These are phyloP conservation scores for Triadica sebifera DNA, from an alignment of 345 rosid species.

Conservation along the genomic window DNA sequence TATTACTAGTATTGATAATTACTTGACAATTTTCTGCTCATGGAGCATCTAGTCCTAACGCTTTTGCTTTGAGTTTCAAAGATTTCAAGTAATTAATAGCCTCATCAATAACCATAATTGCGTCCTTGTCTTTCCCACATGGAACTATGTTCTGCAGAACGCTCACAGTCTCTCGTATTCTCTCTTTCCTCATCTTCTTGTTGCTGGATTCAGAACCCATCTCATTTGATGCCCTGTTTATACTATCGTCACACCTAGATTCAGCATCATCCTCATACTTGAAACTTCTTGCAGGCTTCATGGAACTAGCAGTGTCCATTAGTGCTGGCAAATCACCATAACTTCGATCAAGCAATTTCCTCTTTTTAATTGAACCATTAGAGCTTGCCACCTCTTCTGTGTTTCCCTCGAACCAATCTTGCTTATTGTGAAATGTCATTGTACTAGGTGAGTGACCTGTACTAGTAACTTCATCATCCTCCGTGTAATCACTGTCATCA, in stretches of 20 bases:
- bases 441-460: conserved; percentile 84
- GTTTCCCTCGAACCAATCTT: conserved; percentile 26
- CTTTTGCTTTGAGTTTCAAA: conserved; percentile 55
- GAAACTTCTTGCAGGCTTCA: conserved; percentile 24
- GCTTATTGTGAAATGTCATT: conserved; percentile 41
- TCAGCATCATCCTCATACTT: conserved; percentile 49
- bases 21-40: conserved; percentile 17
- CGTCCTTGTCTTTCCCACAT: conserved; percentile 57
- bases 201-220: conserved; percentile 19
- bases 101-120: conserved; percentile 55
- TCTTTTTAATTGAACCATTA: conserved; percentile 35
- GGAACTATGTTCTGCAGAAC: conserved; percentile 59
- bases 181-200: conserved; percentile 46
- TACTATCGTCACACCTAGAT: conserved; percentile 44
- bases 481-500: conserved; percentile 49
- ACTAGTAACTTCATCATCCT: conserved; percentile 76
- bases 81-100: conserved; percentile 67
- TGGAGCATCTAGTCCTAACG: conserved; percentile 33
- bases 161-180: conserved; percentile 53
- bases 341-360: conserved; percentile 33
- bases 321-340: conserved; percentile 35
- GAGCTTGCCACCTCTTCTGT: conserved; percentile 40
- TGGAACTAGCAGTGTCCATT: conserved; percentile 36
- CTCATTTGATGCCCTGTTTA: conserved; percentile 20
- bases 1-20: background rate